Evolutionary conservation across 805 yeast genomes (phyloP).

Genomic region (Sugiyamaella valdiviana): DNA sequence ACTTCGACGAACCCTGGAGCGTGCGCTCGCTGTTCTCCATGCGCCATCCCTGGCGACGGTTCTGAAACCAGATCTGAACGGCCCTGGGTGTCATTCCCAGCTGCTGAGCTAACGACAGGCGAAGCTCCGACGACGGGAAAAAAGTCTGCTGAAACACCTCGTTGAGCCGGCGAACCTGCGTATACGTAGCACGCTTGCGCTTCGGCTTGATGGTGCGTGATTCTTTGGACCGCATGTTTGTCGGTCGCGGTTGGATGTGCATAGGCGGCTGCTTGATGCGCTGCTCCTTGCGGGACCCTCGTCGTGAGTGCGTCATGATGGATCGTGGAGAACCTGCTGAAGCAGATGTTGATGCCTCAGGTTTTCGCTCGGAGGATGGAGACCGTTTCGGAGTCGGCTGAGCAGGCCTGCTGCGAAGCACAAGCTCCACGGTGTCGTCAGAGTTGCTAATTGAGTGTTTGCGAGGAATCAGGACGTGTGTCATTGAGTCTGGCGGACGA

Average conservation of each 20-base stretch:
- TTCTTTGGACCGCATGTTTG: conserved; percentile 1
- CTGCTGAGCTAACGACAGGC: conserved; percentile 63
- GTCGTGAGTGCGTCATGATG: background rate
- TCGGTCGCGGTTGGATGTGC: conserved; percentile 10
- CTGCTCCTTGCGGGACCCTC: background rate
- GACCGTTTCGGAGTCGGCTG: too few relatives aligned
- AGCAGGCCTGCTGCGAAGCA: background rate
- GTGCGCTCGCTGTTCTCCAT: conserved; percentile 21
- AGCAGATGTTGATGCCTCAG: background rate
- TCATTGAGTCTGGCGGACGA: background rate
- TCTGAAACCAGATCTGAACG: conserved; percentile 90
- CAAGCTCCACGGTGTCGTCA: background rate
- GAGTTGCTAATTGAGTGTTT: background rate
- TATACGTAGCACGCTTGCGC: conserved; percentile 72
- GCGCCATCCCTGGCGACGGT: conserved; percentile 47
- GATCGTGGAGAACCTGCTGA: background rate
- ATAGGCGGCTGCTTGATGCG: background rate
- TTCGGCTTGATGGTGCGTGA: conserved; percentile 35
- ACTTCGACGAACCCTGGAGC: conserved; percentile 5
- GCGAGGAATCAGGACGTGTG: background rate
- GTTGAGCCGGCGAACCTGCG: conserved; percentile 62
- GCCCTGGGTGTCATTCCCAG: conserved; percentile 84
- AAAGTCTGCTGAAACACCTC: conserved; percentile 68
- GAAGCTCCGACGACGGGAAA: conserved; percentile 66
- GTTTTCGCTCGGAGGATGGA: background rate